Evolutionary conservation across 2,329 filamentous ascomycete genomes (phyloP), one percentile per base, ranked within the genome.

Genomic region (Xylariaceae sp.): DNA sequence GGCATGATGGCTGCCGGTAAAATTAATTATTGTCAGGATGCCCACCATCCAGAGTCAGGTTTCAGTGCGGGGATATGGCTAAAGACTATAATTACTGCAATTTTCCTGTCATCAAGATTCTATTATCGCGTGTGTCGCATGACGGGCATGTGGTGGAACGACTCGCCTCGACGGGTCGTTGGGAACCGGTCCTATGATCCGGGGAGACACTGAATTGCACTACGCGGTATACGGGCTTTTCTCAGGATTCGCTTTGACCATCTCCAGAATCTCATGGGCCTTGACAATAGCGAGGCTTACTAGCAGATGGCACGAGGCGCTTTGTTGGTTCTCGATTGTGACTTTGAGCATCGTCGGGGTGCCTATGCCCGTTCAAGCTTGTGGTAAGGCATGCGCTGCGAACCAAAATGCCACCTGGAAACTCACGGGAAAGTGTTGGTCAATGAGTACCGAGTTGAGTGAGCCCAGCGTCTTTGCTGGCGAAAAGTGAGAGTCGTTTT

Each of bases 291-390:
- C 28, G 13, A 37, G 19, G 15, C 12, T 37, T 8, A 37, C 19
- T 22, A n/a, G 18, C n/a, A n/a, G 35, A 13, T 37, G 35, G 35
- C 35, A 9, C 19, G 16, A 29, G 9, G 22, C 19, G 19, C n/a
- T 37, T 16, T 37, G 35, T 29, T 37, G 35, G 35, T 37, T 37
- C n/a, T 19, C 35, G 4, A 37, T 37, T 13, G 35, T 18, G 6
- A 37, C 35, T 28, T 22, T 37, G 8, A 22, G 19, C 26, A 16
- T 13, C n/a, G 7, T 28, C 13, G 35, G 35, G 35, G 19, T 11
- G 2, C 12, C 15, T 2, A 16, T 26, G 16, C 28, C 35, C 24
- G 16, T 37, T 17, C 19, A 37, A 24, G 19, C 35, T 9, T 37
- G 26, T 18, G 4, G 15, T 4, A 26, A 16, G 8, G 9, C 13